phyloP scores from a whole-genome alignment of 306 rosid genomes.

The Vicia villosa region DNA sequence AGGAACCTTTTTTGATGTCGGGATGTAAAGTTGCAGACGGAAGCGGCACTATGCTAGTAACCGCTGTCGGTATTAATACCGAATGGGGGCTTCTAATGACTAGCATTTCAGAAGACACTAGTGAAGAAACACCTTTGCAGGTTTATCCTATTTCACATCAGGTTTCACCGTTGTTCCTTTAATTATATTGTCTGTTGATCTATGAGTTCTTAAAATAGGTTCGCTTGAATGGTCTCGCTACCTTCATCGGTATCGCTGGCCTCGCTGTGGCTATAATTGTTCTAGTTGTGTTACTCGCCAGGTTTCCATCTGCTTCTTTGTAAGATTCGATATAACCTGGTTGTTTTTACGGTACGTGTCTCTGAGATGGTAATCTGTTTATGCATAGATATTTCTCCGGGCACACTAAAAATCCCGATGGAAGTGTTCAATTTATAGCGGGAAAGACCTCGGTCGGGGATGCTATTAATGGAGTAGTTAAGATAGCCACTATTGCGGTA shows the following conservation, averaged over 20 bases:
- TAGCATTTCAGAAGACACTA: slow-evolving; percentile 94
- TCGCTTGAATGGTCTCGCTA: slow-evolving; percentile 95
- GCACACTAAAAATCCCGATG: slow-evolving; percentile 55
- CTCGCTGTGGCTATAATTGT: slow-evolving; percentile 81
- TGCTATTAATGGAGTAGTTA: slow-evolving; percentile 85
- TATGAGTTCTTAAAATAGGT: slow-evolving; percentile 55
- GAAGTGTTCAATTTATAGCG: slow-evolving; percentile 53
- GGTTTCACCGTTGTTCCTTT: neutral
- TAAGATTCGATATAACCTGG: slow-evolving; percentile 9
- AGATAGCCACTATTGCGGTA: slow-evolving; percentile 94
- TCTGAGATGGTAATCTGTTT: slow-evolving; percentile 27
- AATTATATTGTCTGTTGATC: slow-evolving; percentile 21
- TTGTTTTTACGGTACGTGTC: neutral
- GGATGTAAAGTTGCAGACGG: slow-evolving; percentile 99
- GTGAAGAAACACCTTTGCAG: slow-evolving; percentile 99
- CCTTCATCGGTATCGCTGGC: slow-evolving; percentile 90
- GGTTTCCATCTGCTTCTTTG: slow-evolving; percentile 47
- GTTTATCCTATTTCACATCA: slow-evolving; percentile 38
- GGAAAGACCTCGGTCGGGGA: slow-evolving; percentile 71
- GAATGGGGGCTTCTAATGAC: slow-evolving; percentile 99
- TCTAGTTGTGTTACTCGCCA: slow-evolving; percentile 72
- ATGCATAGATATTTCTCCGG: slow-evolving; percentile 85
- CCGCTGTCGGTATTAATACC: slow-evolving; percentile 89
- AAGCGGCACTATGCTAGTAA: slow-evolving; percentile 92
- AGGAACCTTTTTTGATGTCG: slow-evolving; percentile 86